Evolutionary conservation across 768 basidiomycete genomes (phyloP).

Genomic region (Termitomyces sp.): DNA sequence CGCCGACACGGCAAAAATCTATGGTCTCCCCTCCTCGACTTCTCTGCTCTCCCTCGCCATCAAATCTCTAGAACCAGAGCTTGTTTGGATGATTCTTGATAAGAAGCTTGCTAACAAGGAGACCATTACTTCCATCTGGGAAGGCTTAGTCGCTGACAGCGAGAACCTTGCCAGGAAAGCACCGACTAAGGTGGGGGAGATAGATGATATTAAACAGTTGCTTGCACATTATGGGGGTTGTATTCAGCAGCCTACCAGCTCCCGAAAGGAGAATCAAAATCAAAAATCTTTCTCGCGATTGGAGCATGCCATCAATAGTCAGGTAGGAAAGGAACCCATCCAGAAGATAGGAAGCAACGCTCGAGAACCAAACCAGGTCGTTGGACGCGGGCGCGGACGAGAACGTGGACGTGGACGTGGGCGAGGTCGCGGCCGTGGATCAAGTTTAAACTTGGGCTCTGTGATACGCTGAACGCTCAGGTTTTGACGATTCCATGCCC

Average conservation of each 20-base stretch:
- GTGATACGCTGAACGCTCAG: constrained; percentile 6
- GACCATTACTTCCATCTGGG: constrained; percentile 50
- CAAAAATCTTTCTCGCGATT: background rate
- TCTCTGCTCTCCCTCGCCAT: constrained; percentile 52
- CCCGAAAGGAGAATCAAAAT: background rate
- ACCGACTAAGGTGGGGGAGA: constrained; percentile 25
- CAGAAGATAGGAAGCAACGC: background rate
- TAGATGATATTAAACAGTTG: constrained; percentile 46
- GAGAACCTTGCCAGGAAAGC: constrained; percentile 16
- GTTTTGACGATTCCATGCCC: background rate
- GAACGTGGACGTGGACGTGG: constrained; percentile 26
- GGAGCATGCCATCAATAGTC: background rate
- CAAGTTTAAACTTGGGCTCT: background rate
- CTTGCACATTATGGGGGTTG: constrained; percentile 46
- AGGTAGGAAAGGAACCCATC: background rate
- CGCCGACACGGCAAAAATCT: constrained; percentile 46
- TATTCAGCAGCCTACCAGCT: constrained; percentile 25
- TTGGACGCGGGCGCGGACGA: constrained; percentile 30
- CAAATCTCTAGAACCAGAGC: constrained; percentile 54
- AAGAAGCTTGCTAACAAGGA: constrained; percentile 42
- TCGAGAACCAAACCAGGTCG: background rate
- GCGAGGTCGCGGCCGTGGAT: constrained; percentile 19
- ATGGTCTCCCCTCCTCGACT: constrained; percentile 33
- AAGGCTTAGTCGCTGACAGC: constrained; percentile 33
- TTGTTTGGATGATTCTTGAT: constrained; percentile 60